A percentile compares a stretch with the other conserved stretches of the same genome.
These are phyloP conservation scores for Fusarium sp. DNA, from an alignment of 2,329 filamentous ascomycete species.

Conservation along the genomic window DNA sequence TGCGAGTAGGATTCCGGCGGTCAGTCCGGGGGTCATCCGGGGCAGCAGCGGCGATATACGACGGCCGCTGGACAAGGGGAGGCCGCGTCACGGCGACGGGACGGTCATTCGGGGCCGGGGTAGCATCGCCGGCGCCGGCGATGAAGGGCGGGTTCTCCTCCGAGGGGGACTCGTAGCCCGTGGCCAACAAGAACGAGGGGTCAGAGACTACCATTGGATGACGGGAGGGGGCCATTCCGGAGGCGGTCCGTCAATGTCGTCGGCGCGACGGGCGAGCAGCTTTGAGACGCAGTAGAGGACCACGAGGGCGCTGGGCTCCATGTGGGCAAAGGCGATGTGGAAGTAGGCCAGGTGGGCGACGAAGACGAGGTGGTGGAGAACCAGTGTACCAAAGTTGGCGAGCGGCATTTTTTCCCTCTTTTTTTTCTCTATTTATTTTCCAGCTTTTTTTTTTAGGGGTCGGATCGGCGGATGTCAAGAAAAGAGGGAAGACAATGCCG, in stretches of 20 bases:
- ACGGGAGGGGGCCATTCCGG: constrained; percentile 51
- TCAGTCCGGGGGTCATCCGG: background rate
- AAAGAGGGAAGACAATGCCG: background rate
- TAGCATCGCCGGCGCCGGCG: constrained; percentile 20
- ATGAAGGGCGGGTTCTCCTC: constrained; percentile 50
- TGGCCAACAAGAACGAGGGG: constrained; percentile 15
- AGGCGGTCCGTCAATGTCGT: constrained; percentile 57
- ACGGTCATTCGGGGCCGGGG: background rate
- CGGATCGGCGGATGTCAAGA: background rate
- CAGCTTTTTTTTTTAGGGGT: background rate
- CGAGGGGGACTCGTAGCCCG: constrained; percentile 54
- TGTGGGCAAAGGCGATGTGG: constrained; percentile 61
- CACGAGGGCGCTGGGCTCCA: constrained; percentile 60
- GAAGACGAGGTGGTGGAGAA: constrained; percentile 65
- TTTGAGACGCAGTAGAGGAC: constrained; percentile 62
- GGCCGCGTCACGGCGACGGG: constrained; percentile 20
- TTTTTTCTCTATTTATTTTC: background rate
- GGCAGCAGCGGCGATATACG: constrained; percentile 29
- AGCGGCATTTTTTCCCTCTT: constrained; percentile 57
- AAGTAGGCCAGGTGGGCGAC: constrained; percentile 66
- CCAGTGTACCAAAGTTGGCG: constrained; percentile 62
- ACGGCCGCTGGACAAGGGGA: constrained; percentile 28
- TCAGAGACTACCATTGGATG: constrained; percentile 44
- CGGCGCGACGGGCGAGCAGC: constrained; percentile 60
- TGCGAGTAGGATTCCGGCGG: constrained; percentile 10